These are phyloP conservation scores for Lablab purpureus DNA, from an alignment of 306 rosid genomes.

Conservation along the genomic window DNA sequence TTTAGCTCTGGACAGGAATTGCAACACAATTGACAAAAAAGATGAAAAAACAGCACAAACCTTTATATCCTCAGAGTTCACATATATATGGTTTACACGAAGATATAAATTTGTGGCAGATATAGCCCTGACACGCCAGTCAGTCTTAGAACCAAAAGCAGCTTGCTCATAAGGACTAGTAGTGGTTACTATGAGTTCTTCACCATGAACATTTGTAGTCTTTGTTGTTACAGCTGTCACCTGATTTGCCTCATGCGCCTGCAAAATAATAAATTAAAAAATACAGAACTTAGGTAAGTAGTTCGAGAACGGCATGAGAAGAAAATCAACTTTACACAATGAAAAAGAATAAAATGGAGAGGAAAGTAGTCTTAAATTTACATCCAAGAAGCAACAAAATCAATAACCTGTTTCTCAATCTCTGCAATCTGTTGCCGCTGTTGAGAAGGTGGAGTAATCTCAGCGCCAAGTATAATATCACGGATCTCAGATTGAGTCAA, in stretches of 20 bases:
- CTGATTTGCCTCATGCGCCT: constrained; percentile 95
- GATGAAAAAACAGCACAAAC: constrained; percentile 43
- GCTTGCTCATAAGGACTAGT: constrained; percentile 98
- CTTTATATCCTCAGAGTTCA: constrained; percentile 98
- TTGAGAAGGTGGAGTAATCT: constrained; percentile 99
- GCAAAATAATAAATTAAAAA: constrained; percentile 35
- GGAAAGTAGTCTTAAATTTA: not conserved
- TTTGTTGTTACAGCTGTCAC: constrained; percentile 93
- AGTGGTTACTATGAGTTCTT: constrained; percentile 92
- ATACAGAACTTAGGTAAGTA: constrained; percentile 28
- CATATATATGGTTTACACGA: constrained; percentile 97
- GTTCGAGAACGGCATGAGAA: not conserved
- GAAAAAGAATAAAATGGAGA: not conserved
- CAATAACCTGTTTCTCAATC: constrained; percentile 93
- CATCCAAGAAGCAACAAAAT: not conserved
- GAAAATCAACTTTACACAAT: not conserved
- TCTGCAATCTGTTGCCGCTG: constrained; percentile 98
- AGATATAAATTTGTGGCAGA: constrained; percentile 96
- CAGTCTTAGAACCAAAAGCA: constrained; percentile 95
- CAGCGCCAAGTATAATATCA: constrained; percentile 98
- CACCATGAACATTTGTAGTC: constrained; percentile 96
- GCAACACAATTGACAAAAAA: not conserved
- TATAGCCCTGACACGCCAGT: constrained; percentile 99
- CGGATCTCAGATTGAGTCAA: constrained; percentile 98
- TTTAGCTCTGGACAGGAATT: constrained; percentile 33